Conservation (phyloP, 805 yeast genomes). For the Candida gorgasii region DNA sequence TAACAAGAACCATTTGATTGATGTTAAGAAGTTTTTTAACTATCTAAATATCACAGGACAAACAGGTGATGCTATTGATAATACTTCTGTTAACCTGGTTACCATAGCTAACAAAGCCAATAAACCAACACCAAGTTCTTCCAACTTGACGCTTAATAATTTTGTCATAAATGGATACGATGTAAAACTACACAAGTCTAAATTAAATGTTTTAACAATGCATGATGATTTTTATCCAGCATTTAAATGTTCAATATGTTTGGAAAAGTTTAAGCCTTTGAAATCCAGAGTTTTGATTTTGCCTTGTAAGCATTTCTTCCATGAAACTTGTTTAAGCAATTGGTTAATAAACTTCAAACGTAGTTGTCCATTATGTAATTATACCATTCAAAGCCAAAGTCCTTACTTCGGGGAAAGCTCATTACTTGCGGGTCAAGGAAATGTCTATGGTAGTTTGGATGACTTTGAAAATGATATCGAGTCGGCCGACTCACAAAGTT, state of each 20-base stretch:
- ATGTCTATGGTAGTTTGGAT: conserved; percentile 25
- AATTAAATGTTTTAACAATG: conserved; percentile 24
- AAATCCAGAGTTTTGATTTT: conserved; percentile 50
- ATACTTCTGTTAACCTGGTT: background rate
- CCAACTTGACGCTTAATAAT: conserved; percentile 19
- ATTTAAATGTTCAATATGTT: conserved; percentile 60
- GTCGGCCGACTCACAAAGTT: background rate
- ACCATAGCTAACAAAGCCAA: conserved; percentile 1
- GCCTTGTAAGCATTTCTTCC: conserved; percentile 64
- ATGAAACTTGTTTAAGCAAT: conserved; percentile 55
- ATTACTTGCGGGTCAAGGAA: conserved; percentile 20
- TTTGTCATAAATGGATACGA: conserved; percentile 44
- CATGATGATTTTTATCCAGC: conserved; percentile 41
- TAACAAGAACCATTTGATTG: conserved; percentile 36
- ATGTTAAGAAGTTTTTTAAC: conserved; percentile 23
- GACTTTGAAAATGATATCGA: conserved; percentile 12
- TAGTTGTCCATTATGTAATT: conserved; percentile 61
- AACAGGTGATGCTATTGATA: conserved; percentile 13
- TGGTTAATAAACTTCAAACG: conserved; percentile 59
- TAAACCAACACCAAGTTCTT: conserved; percentile 10
- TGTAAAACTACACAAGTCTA: conserved; percentile 20
- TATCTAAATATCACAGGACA: conserved; percentile 37
- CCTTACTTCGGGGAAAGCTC: background rate
- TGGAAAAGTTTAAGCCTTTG: conserved; percentile 52
- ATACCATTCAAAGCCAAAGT: conserved; percentile 15